phyloP scores from a whole-genome alignment of 2,329 filamentous ascomycete genomes.

The Cytospora chrysosperma region DNA sequence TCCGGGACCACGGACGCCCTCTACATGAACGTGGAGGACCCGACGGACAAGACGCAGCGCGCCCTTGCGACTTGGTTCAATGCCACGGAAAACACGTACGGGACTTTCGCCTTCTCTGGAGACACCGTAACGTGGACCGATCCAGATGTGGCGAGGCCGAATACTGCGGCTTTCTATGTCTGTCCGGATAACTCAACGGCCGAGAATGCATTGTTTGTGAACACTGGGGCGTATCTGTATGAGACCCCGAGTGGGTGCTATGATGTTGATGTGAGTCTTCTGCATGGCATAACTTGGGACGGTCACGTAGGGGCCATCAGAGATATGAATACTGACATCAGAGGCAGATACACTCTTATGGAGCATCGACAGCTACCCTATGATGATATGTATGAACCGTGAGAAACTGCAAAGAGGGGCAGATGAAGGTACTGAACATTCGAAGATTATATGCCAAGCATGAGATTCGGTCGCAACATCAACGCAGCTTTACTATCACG shows the following conservation, averaged over 20 bases:
- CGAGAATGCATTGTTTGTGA: constrained; percentile 49
- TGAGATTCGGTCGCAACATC: no score
- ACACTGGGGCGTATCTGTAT: constrained; percentile 55
- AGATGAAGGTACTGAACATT: no score
- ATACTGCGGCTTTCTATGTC: constrained; percentile 54
- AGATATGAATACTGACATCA: background rate
- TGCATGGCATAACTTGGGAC: background rate
- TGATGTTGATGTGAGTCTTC: constrained; percentile 22
- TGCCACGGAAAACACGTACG: constrained; percentile 48
- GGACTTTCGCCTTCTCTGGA: constrained; percentile 52
- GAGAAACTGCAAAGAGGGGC: background rate
- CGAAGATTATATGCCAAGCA: no score
- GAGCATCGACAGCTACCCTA: constrained; percentile 19
- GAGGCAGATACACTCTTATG: constrained; percentile 24
- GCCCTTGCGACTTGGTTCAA: constrained; percentile 49
- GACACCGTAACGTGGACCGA: constrained; percentile 54
- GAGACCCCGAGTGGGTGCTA: constrained; percentile 51
- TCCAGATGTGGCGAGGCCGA: constrained; percentile 45
- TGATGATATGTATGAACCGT: background rate
- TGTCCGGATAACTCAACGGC: constrained; percentile 35
- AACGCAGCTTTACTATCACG: no score
- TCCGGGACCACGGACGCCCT: constrained; percentile 32
- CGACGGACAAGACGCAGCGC: constrained; percentile 42
- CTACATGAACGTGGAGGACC: constrained; percentile 45
- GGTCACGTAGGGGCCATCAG: constrained; percentile 19